phyloP scores from a whole-genome alignment of 495 filamentous ascomycete species.

The Talaromyces nanjingensis region DNA sequence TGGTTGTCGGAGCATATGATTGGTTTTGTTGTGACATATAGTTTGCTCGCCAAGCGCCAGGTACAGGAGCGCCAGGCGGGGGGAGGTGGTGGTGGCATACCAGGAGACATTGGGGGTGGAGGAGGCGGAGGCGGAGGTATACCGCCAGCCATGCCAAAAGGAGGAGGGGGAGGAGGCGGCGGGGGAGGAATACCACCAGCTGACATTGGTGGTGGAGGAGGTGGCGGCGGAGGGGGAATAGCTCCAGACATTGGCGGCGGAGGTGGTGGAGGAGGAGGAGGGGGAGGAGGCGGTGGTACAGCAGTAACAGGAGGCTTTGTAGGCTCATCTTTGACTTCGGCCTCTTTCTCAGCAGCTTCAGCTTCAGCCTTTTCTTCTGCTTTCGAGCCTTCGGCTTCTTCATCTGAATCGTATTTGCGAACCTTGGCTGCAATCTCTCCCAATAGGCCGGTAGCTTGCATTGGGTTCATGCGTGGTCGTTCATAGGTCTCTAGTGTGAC shows the following conservation, averaged over 20 bases:
- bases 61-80: slow-evolving; percentile 48
- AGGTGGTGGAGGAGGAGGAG: slow-evolving; percentile 38
- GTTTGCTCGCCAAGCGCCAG: slow-evolving; percentile 45
- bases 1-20: slow-evolving; percentile 35
- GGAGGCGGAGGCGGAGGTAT: slow-evolving; percentile 49
- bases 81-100: slow-evolving; percentile 46
- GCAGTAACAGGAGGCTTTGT: slow-evolving; percentile 40
- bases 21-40: slow-evolving; percentile 41
- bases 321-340: slow-evolving; percentile 12
- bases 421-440: slow-evolving; percentile 77
- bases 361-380: slow-evolving; percentile 31
- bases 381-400: slow-evolving; percentile 52
- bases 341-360: slow-evolving; percentile 14
- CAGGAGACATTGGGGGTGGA: slow-evolving; percentile 42
- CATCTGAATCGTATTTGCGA: slow-evolving; percentile 67
- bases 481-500: slow-evolving; percentile 60
- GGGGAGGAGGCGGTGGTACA: slow-evolving; percentile 40
- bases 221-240: slow-evolving; percentile 29
- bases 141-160: slow-evolving; percentile 21
- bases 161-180: slow-evolving; percentile 44
- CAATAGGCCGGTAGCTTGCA: slow-evolving; percentile 67
- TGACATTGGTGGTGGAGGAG: slow-evolving; percentile 38
- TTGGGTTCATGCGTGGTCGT: slow-evolving; percentile 66
- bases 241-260: slow-evolving; percentile 31
- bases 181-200: slow-evolving; percentile 37